Conservation (phyloP, 352 stramenopile species). For the Globisporangium cylindrosporum region DNA sequence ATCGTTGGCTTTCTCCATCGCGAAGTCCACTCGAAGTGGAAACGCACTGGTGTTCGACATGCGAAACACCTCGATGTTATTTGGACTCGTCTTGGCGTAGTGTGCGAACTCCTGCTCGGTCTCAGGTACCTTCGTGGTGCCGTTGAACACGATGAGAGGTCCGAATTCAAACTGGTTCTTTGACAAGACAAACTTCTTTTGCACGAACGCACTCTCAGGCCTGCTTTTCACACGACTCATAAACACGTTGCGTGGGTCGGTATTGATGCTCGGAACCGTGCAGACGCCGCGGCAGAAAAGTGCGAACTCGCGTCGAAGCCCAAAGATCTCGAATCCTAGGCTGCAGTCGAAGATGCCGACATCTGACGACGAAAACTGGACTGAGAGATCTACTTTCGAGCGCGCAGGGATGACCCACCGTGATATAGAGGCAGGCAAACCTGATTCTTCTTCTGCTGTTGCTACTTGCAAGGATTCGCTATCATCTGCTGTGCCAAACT, state of each 20-base stretch:
- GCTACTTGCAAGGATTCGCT: background rate
- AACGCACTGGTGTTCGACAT: slow-evolving; percentile 90
- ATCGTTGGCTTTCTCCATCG: slow-evolving; percentile 28
- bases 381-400: slow-evolving; percentile 51
- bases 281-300: slow-evolving; percentile 83
- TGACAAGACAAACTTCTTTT: slow-evolving; percentile 91
- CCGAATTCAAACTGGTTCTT: slow-evolving; percentile 92
- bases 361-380: slow-evolving; percentile 80
- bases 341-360: slow-evolving; percentile 80
- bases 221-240: slow-evolving; percentile 90
- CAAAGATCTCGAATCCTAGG: slow-evolving; percentile 91
- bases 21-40: slow-evolving; percentile 63
- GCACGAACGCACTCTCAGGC: slow-evolving; percentile 58
- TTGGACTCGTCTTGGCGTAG: slow-evolving; percentile 46
- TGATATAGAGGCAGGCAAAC: background rate
- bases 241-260: slow-evolving; percentile 92
- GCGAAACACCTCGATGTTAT: slow-evolving; percentile 89
- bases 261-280: slow-evolving; percentile 91
- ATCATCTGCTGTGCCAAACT: background rate
- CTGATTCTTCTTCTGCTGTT: slow-evolving; percentile 16
- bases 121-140: slow-evolving; percentile 20
- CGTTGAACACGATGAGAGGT: slow-evolving; percentile 70
- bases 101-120: slow-evolving; percentile 50
- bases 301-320: slow-evolving; percentile 75
- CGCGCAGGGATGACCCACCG: slow-evolving; percentile 83